These are phyloP conservation scores for Jatropha curcas DNA, from an alignment of 345 rosid species.

Conservation along the genomic window DNA sequence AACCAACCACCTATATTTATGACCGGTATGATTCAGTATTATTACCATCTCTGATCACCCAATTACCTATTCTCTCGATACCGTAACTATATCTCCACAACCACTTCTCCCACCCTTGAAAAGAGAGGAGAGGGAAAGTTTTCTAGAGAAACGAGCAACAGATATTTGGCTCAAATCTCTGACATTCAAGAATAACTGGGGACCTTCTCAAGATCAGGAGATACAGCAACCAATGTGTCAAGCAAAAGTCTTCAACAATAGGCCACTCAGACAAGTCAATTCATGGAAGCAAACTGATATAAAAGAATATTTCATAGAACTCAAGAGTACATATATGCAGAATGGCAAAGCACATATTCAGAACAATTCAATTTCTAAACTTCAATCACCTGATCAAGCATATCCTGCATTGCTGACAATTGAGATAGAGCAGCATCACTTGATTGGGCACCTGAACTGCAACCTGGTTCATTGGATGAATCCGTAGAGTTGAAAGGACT, in stretches of 20 bases:
- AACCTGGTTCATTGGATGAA: conserved; percentile 26
- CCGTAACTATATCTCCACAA: background rate
- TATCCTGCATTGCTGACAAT: conserved; percentile 27
- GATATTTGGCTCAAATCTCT: background rate
- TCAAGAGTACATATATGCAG: background rate
- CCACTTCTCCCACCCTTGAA: background rate
- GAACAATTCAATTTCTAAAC: background rate
- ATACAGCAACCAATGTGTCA: background rate
- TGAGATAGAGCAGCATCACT: conserved; percentile 26
- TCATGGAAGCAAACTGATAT: conserved; percentile 2
- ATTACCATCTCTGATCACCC: background rate
- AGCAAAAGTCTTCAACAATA: background rate
- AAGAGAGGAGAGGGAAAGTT: background rate
- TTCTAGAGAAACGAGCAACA: background rate
- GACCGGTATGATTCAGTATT: background rate
- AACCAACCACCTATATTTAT: background rate
- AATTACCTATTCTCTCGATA: background rate
- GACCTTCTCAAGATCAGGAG: background rate
- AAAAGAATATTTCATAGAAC: conserved; percentile 1
- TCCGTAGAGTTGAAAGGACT: conserved; percentile 30
- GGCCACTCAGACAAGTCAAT: background rate
- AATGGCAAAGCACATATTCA: background rate
- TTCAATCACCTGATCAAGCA: conserved; percentile 28
- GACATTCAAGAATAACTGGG: background rate
- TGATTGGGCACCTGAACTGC: conserved; percentile 18